phyloP scores from a whole-genome alignment of 257 asterid species.

The Knoxia roxburghii region DNA sequence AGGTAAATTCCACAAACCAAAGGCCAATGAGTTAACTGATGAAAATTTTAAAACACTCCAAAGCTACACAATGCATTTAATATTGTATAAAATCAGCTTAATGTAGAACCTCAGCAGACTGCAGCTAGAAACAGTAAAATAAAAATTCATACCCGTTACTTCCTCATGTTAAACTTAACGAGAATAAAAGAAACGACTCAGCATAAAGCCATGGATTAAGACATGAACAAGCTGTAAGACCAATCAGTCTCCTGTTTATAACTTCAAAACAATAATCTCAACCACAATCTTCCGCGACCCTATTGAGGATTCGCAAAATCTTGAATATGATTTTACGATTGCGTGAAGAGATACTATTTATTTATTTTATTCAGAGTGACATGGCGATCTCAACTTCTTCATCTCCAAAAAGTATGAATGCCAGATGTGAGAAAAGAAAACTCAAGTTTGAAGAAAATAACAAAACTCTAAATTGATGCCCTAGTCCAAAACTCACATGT shows the following conservation, averaged over 20 bases:
- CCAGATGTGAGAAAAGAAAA: background rate
- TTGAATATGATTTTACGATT: background rate
- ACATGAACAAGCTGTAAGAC: background rate
- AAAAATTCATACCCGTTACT: background rate
- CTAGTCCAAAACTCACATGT: background rate
- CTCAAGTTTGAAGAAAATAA: background rate
- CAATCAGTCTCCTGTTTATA: background rate
- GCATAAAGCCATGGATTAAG: background rate
- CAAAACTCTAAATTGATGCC: background rate
- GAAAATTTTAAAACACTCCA: background rate
- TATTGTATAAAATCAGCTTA: too few species aligned
- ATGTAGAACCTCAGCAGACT: background rate
- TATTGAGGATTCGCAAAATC: background rate
- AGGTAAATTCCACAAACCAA: background rate
- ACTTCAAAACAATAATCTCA: background rate
- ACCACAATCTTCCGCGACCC: background rate
- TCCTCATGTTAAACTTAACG: background rate
- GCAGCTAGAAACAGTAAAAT: background rate
- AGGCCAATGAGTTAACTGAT: background rate
- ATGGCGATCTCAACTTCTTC: background rate
- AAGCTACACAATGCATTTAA: background rate
- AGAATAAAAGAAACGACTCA: background rate
- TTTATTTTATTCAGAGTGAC: background rate
- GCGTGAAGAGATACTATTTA: background rate
- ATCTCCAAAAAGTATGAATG: background rate